Conservation (phyloP, 148 eudicot species). For the Spergularia bocconei region DNA sequence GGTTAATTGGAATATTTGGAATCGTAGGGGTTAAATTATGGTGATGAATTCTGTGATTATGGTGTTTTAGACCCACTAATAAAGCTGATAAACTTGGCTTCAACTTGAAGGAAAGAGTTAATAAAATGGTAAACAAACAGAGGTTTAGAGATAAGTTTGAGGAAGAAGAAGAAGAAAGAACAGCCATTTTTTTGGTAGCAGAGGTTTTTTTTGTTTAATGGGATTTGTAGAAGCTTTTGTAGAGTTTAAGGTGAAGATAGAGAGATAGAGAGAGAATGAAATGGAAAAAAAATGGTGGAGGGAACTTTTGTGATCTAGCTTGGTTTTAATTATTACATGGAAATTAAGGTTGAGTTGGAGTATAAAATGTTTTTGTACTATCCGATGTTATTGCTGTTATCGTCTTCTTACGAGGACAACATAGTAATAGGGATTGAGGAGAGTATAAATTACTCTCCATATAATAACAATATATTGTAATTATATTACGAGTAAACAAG, state of each 20-base stretch:
- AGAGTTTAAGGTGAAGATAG: no score
- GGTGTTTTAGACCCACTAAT: conserved; percentile 26
- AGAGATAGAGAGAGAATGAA: no score
- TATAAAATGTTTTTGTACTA: no score
- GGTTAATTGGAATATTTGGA: conserved; percentile 44
- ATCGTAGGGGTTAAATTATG: conserved; percentile 15
- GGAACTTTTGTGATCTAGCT: not conserved
- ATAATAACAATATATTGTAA: no score
- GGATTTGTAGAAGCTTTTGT: no score
- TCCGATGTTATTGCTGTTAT: no score
- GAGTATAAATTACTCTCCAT: no score
- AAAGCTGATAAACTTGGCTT: conserved; percentile 23
- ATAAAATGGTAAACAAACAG: not conserved
- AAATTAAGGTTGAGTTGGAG: not conserved
- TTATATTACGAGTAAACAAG: no score
- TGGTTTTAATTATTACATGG: not conserved
- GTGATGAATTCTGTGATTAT: conserved; percentile 27
- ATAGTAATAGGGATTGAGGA: no score
- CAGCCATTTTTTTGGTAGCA: conserved; percentile 17
- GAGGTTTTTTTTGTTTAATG: conserved; percentile 6
- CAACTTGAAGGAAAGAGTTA: conserved; percentile 5
- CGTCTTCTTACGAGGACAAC: no score
- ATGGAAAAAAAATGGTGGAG: not conserved
- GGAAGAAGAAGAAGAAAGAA: not conserved
- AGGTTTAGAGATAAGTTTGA: not conserved